Base-by-base conservation (phyloP, 2,329 filamentous ascomycete genomes). In the Aureobasidium sp. region DNA sequence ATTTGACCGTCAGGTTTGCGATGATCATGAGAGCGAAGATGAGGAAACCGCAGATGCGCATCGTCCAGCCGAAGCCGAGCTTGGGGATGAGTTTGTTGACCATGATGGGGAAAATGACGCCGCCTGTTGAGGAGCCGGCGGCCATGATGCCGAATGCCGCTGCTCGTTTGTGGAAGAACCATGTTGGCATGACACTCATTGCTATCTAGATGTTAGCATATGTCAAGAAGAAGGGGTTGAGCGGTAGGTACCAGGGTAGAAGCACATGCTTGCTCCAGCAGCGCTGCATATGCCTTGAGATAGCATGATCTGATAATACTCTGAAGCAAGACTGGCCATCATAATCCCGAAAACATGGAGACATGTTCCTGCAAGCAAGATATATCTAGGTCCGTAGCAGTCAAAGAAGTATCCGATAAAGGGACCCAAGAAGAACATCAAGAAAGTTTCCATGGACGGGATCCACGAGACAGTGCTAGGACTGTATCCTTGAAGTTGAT, bases 361-460 rank as follows among this genome's bases (percentile, higher is more conserved):
- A 49, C 82, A 65, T 0, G 72, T 75, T 14, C 80, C 80, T 11
- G 63, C 62, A 1, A 80, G 29, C 1, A 84, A 63, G 0, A 86
- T 67, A 41, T 69, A 74, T 24, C 76, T 74, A 0, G 83, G 80
- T 0, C 84, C 84, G 54, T 80, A 78, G 53, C 71, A 78, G 60
- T 88, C 85, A 59, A 77, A 85, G 0, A 84, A 41, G 35, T 77
- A 79, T 1, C 84, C 84, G n/a, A 83, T 75, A 6, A 86, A 60
- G 0, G 81, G 80, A 0, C 83, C 57, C 11, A 59, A 75, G 70
- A 83, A 72, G 59, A 75, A 77, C 71, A 84, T 74, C 59, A 75
- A 64, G 56, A 73, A 75, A 7, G 70, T 65, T 49, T 74, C 64
- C 5, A 74, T 54, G 0, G 72, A 73, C 1, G 71, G 62, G 12